Evolutionary conservation across 768 basidiomycete species (phyloP).

Genomic region (Boletus rubescentipes): DNA sequence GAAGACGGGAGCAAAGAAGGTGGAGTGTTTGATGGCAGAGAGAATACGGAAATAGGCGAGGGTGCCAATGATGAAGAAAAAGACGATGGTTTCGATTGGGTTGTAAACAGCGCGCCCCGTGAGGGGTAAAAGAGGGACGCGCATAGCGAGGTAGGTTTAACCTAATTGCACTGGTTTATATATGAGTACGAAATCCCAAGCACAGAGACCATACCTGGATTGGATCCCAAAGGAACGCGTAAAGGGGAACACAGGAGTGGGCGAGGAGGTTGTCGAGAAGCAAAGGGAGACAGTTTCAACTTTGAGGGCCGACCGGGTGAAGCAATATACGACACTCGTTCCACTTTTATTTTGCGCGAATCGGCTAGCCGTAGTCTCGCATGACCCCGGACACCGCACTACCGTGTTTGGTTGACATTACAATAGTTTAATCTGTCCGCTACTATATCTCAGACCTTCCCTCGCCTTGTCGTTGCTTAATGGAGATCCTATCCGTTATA

Average conservation of each 20-base stretch:
- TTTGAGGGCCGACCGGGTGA: not conserved
- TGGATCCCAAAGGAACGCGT: not conserved
- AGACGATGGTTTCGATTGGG: slow-evolving; percentile 89
- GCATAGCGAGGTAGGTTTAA: slow-evolving; percentile 37
- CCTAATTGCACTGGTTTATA: too few species aligned
- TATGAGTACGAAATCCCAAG: not conserved
- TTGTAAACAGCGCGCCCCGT: slow-evolving; percentile 71
- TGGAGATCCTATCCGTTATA: not conserved
- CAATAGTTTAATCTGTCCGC: not conserved
- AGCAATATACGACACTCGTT: slow-evolving; percentile 18
- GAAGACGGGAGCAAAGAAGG: slow-evolving; percentile 64
- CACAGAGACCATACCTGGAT: not conserved
- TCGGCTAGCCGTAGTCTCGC: slow-evolving; percentile 18
- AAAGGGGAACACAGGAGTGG: too few species aligned
- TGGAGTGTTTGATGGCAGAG: slow-evolving; percentile 83
- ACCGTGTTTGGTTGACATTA: slow-evolving; percentile 1
- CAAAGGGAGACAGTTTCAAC: not conserved
- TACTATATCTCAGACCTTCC: not conserved
- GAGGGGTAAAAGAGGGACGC: slow-evolving; percentile 63
- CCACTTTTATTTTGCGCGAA: slow-evolving; percentile 30
- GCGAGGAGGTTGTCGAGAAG: not conserved
- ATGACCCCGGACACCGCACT: slow-evolving; percentile 28
- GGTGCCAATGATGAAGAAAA: slow-evolving; percentile 85
- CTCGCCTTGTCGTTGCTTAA: not conserved
- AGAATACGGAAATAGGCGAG: slow-evolving; percentile 95